Evolutionary conservation across 1,139 yeast genomes (phyloP).

Genomic region (Debaryomyces sp.): DNA sequence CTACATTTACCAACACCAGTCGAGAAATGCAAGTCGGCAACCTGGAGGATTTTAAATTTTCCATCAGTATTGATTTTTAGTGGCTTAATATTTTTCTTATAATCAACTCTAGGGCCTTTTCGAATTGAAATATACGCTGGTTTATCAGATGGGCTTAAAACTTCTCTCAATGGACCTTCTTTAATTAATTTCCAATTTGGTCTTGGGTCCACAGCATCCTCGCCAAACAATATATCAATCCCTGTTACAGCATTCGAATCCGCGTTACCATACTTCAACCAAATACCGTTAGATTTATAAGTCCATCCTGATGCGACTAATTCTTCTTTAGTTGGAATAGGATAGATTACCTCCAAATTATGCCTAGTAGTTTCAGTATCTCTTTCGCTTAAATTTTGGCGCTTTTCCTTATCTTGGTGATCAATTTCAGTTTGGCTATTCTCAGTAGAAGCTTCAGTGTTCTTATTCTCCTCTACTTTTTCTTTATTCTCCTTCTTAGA

Average conservation of each 20-base stretch:
- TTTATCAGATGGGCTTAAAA: constrained; percentile 21
- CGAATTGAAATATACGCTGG: constrained; percentile 35
- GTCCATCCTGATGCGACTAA: constrained; percentile 39
- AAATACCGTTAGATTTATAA: constrained; percentile 33
- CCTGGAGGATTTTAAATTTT: constrained; percentile 77
- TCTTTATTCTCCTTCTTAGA: constrained; percentile 5
- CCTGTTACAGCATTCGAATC: constrained; percentile 46
- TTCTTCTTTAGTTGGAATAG: constrained; percentile 37
- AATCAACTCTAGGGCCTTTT: constrained; percentile 26
- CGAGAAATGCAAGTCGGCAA: constrained; percentile 84
- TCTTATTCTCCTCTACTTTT: constrained; percentile 5
- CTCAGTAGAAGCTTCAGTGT: constrained; percentile 8
- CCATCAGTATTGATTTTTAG: constrained; percentile 38
- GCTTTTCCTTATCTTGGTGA: not conserved
- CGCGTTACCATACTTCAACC: constrained; percentile 42
- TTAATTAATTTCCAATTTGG: constrained; percentile 61
- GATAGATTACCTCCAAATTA: constrained; percentile 24
- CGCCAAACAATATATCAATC: constrained; percentile 70
- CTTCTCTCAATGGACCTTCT: constrained; percentile 26
- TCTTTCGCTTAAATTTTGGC: constrained; percentile 1
- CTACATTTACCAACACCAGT: constrained; percentile 77
- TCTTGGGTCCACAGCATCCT: constrained; percentile 76
- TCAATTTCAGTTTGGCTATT: not conserved
- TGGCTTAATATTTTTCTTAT: constrained; percentile 23
- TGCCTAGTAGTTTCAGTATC: constrained; percentile 19